These are phyloP conservation scores for Pichia sp. DNA, from an alignment of 1,139 yeast species.

Conservation along the genomic window DNA sequence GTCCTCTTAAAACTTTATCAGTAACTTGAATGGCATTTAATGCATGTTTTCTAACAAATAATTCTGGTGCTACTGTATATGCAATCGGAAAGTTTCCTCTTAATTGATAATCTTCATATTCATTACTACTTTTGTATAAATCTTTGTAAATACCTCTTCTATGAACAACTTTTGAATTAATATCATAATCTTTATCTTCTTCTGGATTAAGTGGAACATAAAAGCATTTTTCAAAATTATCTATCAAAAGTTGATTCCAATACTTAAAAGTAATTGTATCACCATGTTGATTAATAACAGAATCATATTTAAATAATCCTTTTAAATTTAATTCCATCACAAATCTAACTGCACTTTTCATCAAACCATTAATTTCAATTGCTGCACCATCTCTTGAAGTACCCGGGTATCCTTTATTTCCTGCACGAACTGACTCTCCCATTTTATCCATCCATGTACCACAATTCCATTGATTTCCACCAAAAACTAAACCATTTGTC, in stretches of 20 bases:
- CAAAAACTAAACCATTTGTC: conserved; percentile 80
- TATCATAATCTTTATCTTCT: conserved; percentile 47
- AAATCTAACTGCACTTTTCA: conserved; percentile 79
- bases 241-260: conserved; percentile 68
- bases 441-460: conserved; percentile 99
- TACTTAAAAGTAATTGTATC: conserved; percentile 43
- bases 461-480: conserved; percentile 89
- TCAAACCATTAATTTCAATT: conserved; percentile 80
- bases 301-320: conserved; percentile 51
- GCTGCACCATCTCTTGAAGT: conserved; percentile 99
- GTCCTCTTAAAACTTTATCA: conserved; percentile 72
- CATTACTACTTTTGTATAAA: conserved; percentile 69
- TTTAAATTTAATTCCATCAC: conserved; percentile 51
- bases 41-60: conserved; percentile 61
- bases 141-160: conserved; percentile 95
- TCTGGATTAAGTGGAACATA: conserved; percentile 61
- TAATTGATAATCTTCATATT: conserved; percentile 88
- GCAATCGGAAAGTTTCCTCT: conserved; percentile 92
- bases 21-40: conserved; percentile 60
- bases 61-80: conserved; percentile 87
- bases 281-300: conserved; percentile 57
- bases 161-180: conserved; percentile 63
- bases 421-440: conserved; percentile 89
- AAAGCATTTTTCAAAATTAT: conserved; percentile 71
- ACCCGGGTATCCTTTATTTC: conserved; percentile 85